Evolutionary conservation across 225 moss, liverwort and hornwort genomes (phyloP), one percentile per base, ranked within the genome.

Genomic region (Physcomitrellopsis africana): DNA sequence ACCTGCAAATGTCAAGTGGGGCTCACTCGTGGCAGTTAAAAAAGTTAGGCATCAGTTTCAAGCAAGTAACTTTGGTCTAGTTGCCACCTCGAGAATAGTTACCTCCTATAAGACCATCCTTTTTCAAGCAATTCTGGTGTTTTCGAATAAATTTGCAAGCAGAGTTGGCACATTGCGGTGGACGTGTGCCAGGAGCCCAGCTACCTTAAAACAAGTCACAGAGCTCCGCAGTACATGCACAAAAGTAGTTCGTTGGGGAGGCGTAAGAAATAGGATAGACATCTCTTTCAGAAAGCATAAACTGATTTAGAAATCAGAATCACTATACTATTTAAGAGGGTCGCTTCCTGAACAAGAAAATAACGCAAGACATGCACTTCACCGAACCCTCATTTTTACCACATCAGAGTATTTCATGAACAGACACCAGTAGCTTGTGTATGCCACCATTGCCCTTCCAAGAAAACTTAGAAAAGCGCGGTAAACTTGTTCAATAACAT

Each of bases 11-110:
- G 83, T 83, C 67, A 97, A 84, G 18, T 68, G 75, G 58, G 77
- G 91, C 69, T 90, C 67, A 24, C 72, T 82, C 85, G 90, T 89
- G 18, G 76, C 46, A 64, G 58, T 70, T 41, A 92, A 55, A 64
- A 93, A 91, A 43, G 81, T 75, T 19, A 22, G 32, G 14, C 84
- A 51, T 94, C 74, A 27, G 93, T 81, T 19, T 74, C 70, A 11
- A 87, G 89, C 49, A 97, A 77, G 47, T 93, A 87, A 62, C 97
- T 94, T 11, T 82, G 69, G 65, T 84, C 86, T 7, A 92, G 94
- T 67, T 91, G 85, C 97, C 97, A 97, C 77, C 77, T 89, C 94
- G 91, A 94, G 32, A 89, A 47, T 58, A 93, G 51, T 17, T 80
- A 97, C 37, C 51, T 84, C 7, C 46, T 47, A 49, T 91, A 91